A percentile compares a stretch with the other conserved stretches of the same genome.
phyloP scores from a whole-genome alignment of 179 eudicot genomes.

The Amaranthus tricolor region DNA sequence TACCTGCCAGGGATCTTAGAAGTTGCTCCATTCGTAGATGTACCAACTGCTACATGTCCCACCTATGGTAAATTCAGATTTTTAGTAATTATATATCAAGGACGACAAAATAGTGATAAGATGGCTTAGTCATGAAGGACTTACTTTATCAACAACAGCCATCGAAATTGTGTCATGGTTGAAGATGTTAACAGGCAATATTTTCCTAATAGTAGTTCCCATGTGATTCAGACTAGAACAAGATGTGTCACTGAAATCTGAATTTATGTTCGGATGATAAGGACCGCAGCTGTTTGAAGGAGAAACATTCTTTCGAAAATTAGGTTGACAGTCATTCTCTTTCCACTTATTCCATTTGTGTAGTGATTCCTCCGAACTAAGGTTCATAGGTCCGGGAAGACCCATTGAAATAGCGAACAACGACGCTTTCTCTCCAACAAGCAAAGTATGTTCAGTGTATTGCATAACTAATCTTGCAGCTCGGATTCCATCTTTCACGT shows the following conservation, averaged over 20 bases:
- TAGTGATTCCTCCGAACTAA: conserved; percentile 74
- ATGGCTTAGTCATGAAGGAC: conserved; percentile 8
- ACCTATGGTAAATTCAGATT: conserved; percentile 38
- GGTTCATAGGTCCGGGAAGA: conserved; percentile 86
- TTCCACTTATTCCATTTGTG: conserved; percentile 80
- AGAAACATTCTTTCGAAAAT: conserved; percentile 68
- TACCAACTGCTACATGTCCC: conserved; percentile 90
- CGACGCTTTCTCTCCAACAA: conserved; percentile 91
- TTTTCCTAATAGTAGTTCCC: conserved; percentile 22
- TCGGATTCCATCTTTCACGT: conserved; percentile 73
- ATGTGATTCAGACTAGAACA: conserved; percentile 31
- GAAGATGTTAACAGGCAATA: conserved; percentile 43
- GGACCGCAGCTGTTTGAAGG: conserved; percentile 78
- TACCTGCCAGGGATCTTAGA: conserved; percentile 97
- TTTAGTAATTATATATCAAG: conserved; percentile 4
- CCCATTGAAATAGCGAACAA: conserved; percentile 92
- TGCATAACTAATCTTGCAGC: conserved; percentile 90
- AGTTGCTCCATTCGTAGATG: conserved; percentile 97
- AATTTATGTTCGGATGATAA: conserved; percentile 38
- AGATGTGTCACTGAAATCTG: conserved; percentile 15
- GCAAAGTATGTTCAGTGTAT: conserved; percentile 78
- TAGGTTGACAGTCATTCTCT: conserved; percentile 65
- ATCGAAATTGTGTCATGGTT: conserved; percentile 93
- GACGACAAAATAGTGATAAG: not conserved
- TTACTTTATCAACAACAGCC: conserved; percentile 87